A percentile compares a stretch with the other conserved stretches of the same genome.
phyloP scores from a whole-genome alignment of 1,139 yeast genomes.

The Suhomyces maxii region DNA sequence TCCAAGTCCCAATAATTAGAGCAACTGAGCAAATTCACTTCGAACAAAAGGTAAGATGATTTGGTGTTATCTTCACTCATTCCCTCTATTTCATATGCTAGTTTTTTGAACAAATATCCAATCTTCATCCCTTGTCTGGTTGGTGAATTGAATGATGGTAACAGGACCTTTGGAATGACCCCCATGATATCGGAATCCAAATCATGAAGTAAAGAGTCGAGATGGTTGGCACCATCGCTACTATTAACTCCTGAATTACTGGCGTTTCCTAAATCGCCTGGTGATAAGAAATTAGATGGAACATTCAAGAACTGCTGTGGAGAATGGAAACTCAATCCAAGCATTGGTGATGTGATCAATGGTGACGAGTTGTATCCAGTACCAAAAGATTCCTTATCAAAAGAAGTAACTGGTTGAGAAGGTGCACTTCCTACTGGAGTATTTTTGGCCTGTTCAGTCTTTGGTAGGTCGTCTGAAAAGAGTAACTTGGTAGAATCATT shows the following conservation, averaged over 20 bases:
- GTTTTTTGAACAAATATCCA: constrained; percentile 60
- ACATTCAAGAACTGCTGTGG: constrained; percentile 43
- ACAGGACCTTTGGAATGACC: constrained; percentile 56
- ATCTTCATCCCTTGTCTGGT: constrained; percentile 70
- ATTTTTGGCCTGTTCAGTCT: constrained; percentile 3
- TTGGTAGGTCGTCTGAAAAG: constrained; percentile 27
- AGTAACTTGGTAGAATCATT: constrained; percentile 61
- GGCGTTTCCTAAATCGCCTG: constrained; percentile 14
- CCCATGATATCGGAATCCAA: constrained; percentile 62
- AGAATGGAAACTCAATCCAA: constrained; percentile 33
- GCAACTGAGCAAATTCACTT: constrained; percentile 67
- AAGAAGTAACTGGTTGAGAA: not conserved
- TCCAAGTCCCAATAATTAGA: constrained; percentile 60
- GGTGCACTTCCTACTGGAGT: not conserved
- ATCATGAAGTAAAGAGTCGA: constrained; percentile 47
- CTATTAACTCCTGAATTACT: constrained; percentile 9
- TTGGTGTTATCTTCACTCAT: constrained; percentile 11
- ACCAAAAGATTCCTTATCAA: constrained; percentile 2
- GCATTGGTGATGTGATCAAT: constrained; percentile 40
- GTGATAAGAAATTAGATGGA: constrained; percentile 39
- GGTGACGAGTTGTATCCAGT: constrained; percentile 12
- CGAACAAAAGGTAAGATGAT: constrained; percentile 40
- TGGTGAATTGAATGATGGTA: constrained; percentile 69
- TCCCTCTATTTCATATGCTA: constrained; percentile 15
- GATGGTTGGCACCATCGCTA: constrained; percentile 16